Evolutionary conservation across 768 basidiomycete species (phyloP).

Genomic region (Lyophyllum atratum): DNA sequence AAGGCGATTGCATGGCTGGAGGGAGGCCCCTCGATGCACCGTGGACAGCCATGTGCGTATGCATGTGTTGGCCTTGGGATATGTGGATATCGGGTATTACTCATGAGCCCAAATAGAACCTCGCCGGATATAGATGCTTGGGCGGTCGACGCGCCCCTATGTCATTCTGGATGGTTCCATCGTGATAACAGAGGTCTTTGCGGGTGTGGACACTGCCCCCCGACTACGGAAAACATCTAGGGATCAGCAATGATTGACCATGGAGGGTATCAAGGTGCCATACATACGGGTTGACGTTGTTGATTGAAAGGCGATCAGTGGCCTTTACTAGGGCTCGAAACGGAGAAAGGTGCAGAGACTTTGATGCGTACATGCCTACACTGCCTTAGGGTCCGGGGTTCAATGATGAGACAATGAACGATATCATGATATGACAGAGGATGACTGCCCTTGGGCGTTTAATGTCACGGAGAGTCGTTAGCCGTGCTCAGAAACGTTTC

Average conservation of each 20-base stretch:
- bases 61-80: conserved; percentile 1
- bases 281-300: neutral
- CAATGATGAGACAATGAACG: neutral
- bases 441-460: neutral
- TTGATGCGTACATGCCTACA: neutral
- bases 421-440: conserved; percentile 2
- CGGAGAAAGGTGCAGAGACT: neutral
- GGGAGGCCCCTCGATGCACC: neutral
- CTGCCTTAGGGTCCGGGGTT: neutral
- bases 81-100: conserved; percentile 4
- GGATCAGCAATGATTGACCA: neutral
- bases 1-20: neutral
- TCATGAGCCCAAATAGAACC: neutral
- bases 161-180: neutral
- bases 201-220: neutral
- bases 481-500: neutral
- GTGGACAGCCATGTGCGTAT: conserved; percentile 14
- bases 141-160: neutral
- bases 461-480: neutral
- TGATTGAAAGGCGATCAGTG: neutral
- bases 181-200: neutral
- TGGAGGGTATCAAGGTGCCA: neutral
- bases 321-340: neutral
- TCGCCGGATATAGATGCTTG: neutral
- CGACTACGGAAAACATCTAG: neutral